phyloP scores from a whole-genome alignment of 192 early-diverging fungal genomes.

The Chytriomyces sp. region DNA sequence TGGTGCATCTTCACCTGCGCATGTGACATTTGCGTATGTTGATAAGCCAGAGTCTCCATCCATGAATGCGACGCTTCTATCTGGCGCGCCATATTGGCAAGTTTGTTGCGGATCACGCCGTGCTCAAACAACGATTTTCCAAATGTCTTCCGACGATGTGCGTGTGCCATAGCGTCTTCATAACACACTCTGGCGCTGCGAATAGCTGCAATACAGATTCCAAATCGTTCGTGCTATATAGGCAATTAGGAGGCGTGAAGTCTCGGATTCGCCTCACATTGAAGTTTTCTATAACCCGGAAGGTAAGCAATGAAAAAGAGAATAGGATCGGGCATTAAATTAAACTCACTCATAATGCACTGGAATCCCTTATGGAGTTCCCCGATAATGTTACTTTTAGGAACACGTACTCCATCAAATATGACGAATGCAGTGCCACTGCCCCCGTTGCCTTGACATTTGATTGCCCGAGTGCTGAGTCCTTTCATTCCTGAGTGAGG shows the following conservation, averaged over 20 bases:
- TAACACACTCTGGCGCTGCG: constrained; percentile 50
- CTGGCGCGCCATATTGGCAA: constrained; percentile 55
- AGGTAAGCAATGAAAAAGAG: constrained; percentile 22
- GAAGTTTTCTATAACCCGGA: neutral
- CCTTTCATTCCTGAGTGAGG: constrained; percentile 55
- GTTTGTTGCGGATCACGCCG: constrained; percentile 68
- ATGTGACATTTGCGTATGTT: neutral
- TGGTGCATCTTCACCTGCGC: constrained; percentile 40
- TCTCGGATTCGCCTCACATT: neutral
- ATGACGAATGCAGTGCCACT: constrained; percentile 58
- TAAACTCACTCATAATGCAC: constrained; percentile 72
- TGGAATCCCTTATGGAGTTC: constrained; percentile 65
- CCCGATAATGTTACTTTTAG: constrained; percentile 68
- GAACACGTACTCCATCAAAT: constrained; percentile 71
- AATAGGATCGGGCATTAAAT: constrained; percentile 48
- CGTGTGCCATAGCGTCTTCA: constrained; percentile 66
- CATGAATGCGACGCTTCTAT: neutral
- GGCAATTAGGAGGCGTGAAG: neutral
- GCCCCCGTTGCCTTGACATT: constrained; percentile 62
- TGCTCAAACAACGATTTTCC: constrained; percentile 68
- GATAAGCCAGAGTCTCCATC: constrained; percentile 26
- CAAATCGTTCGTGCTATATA: neutral
- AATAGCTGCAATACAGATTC: constrained; percentile 59
- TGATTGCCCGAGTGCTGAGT: constrained; percentile 63
- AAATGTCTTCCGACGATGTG: constrained; percentile 70